phyloP scores from a whole-genome alignment of 2,329 filamentous ascomycete species.

The Claviceps capensis region DNA sequence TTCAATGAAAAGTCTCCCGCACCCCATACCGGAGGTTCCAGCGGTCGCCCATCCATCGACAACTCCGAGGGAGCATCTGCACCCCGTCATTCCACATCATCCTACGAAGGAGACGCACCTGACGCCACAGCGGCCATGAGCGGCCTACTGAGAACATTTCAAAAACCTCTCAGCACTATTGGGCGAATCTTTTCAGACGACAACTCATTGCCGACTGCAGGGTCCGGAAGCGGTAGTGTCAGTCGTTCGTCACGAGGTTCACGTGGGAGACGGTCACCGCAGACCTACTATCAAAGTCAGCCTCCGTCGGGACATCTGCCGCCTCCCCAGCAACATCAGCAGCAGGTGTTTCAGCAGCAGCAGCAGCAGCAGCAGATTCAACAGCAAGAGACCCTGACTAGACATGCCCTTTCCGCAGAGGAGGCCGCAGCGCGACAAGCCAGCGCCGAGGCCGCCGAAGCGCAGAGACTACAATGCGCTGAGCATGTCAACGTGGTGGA shows the following conservation, averaged over 20 bases:
- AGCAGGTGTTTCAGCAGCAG: constrained; percentile 5
- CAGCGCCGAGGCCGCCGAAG: constrained; percentile 79
- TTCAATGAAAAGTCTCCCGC: constrained; percentile 31
- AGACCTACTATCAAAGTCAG: constrained; percentile 14
- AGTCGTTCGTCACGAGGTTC: constrained; percentile 24
- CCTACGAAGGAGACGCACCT: constrained; percentile 41
- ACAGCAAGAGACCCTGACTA: constrained; percentile 9
- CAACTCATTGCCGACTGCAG: constrained; percentile 24
- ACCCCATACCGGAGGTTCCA: constrained; percentile 14
- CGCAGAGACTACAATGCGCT: constrained; percentile 63
- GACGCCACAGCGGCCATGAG: constrained; percentile 73
- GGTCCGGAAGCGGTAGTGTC: constrained; percentile 16
- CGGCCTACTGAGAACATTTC: constrained; percentile 78
- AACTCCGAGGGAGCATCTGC: constrained; percentile 15
- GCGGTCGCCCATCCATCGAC: constrained; percentile 30
- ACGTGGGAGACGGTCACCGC: constrained; percentile 14
- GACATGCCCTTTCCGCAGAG: constrained; percentile 52
- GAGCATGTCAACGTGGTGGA: constrained; percentile 90
- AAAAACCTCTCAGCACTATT: constrained; percentile 79
- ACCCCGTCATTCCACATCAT: constrained; percentile 41
- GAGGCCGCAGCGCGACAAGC: constrained; percentile 84
- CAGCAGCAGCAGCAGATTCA: background rate
- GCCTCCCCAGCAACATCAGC: constrained; percentile 12
- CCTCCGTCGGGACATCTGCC: constrained; percentile 9
- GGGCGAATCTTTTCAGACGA: constrained; percentile 84